Percentiles rank a stretch among this genome's conserved stretches.
These are phyloP conservation scores for Colletotrichum cereale DNA, from an alignment of 2,329 filamentous ascomycete species.

Conservation along the genomic window DNA sequence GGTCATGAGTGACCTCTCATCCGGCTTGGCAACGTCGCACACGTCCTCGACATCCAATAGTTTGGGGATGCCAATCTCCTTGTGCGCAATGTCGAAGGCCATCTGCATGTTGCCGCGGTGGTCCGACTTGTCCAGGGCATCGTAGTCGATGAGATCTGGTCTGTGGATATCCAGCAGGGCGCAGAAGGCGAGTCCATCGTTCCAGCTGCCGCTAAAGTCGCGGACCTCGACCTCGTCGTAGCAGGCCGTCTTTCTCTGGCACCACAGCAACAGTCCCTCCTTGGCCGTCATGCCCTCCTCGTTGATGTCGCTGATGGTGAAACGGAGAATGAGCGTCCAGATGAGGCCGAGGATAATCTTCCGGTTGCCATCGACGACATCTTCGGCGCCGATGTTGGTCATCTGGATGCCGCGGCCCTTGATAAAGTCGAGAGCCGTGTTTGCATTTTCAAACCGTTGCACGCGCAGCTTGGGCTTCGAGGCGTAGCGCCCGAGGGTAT, in stretches of 20 bases:
- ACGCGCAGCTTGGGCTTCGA: constrained; percentile 96
- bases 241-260: constrained; percentile 97
- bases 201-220: constrained; percentile 97
- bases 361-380: constrained; percentile 96
- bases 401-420: constrained; percentile 92
- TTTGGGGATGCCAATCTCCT: constrained; percentile 97
- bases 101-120: constrained; percentile 98
- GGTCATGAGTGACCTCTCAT: constrained; percentile 97
- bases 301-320: constrained; percentile 99
- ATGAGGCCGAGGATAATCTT: constrained; percentile 98
- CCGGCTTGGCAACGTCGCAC: constrained; percentile 94
- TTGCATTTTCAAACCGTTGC: constrained; percentile 98
- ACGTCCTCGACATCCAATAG: constrained; percentile 98
- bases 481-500: constrained; percentile 96
- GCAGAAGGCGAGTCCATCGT: constrained; percentile 96
- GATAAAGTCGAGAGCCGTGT: constrained; percentile 94
- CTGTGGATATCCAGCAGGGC: constrained; percentile 96
- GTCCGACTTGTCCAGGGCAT: constrained; percentile 92
- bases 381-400: constrained; percentile 98
- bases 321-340: constrained; percentile 97
- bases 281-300: constrained; percentile 98
- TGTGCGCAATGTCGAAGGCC: constrained; percentile 94
- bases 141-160: constrained; percentile 97
- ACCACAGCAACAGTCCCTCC: constrained; percentile 95
- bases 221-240: constrained; percentile 97